Conservation (phyloP, 148 eudicot species). For the Vaccinium vitisidaea region DNA sequence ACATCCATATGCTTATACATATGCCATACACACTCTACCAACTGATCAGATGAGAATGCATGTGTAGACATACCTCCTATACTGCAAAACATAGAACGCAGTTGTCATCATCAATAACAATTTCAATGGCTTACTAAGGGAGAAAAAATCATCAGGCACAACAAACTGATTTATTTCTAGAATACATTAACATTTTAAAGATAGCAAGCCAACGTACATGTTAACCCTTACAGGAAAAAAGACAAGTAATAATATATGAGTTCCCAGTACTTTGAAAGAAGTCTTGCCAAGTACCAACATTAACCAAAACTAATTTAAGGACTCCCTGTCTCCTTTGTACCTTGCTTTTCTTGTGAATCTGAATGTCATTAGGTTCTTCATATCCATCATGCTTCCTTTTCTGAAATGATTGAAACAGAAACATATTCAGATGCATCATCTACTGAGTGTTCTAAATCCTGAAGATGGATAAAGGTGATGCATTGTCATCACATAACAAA, state of each 20-base stretch:
- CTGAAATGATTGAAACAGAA: constrained; percentile 40
- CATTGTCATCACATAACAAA: background rate
- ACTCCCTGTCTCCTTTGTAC: constrained; percentile 34
- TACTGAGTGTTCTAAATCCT: background rate
- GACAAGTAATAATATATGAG: background rate
- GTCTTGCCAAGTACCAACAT: background rate
- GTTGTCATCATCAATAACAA: background rate
- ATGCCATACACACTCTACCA: background rate
- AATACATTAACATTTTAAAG: background rate
- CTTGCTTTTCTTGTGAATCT: constrained; percentile 89
- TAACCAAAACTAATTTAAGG: background rate
- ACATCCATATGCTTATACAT: background rate
- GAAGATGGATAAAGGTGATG: background rate
- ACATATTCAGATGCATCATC: constrained; percentile 8
- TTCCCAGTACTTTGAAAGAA: constrained; percentile 9
- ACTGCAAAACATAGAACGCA: background rate
- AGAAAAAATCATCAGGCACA: background rate
- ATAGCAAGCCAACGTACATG: background rate
- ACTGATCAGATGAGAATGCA: background rate
- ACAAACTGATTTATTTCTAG: background rate
- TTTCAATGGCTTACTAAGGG: background rate
- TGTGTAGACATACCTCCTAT: background rate
- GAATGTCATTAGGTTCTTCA: constrained; percentile 66
- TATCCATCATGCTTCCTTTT: constrained; percentile 94
- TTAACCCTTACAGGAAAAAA: background rate